Evolutionary conservation across 163 green algal species (phyloP), one percentile per base, ranked within the genome.

Genomic region (Trebouxia gelatinosa): DNA sequence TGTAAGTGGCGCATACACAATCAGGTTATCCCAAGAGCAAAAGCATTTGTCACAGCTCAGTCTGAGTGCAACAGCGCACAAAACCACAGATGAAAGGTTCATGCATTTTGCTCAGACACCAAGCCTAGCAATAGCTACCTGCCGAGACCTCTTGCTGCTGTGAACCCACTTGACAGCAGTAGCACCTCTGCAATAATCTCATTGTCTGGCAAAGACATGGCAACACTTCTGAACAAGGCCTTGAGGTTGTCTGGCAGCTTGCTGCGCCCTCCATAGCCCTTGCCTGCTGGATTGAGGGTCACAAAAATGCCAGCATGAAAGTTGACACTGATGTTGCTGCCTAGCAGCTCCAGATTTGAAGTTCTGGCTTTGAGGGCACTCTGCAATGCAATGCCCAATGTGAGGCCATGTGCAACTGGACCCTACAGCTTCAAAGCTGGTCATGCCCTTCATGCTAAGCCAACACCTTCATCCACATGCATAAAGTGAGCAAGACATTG

Each of bases 231-330:
- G 84, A 97, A 95, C 57, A 97, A 88, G 77, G 90, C 84, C 86
- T 95, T 94, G 16, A 97, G 81, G 88, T 95, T 96, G 80, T 96
- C 92, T 11, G 92, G 92, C 43, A 97, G 90, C 84, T 94, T 92
- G 48, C 87, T 92, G 57, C 92, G 85, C 19, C 92, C 92, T 13
- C 90, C 89, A 58, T 96, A 96, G 40, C 90, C 92, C 81, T 93
- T 94, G 51, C 91, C 91, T 5, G 91, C 92, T 13, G 92, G 92
- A 85, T 97, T 97, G 29, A 97, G 80, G 5, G 92, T 97, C 48
- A 97, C 91, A 82, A 97, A 97, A 59, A 97, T 91, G 48, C 88
- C 92, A 34, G 89, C 87, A 57, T 89, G 89, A n/a, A 72, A 81
- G 86, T 96, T 80, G 21, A 97, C 81, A 13, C 87, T 77, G 2